Conservation (phyloP, 1,139 yeast species). For the Blastobotrys indianensis region DNA sequence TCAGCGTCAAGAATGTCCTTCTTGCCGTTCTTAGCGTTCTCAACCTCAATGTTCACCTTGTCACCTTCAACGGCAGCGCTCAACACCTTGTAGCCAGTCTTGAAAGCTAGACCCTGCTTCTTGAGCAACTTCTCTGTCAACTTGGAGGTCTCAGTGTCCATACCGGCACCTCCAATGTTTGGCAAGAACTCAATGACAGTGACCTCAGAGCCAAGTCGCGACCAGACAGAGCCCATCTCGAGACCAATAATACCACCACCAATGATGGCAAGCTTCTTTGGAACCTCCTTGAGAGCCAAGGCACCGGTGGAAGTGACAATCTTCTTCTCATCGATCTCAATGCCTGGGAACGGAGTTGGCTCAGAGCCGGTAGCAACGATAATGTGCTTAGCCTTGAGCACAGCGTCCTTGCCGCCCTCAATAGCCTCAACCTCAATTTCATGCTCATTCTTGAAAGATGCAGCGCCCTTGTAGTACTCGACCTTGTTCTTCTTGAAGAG, state of each 20-base stretch:
- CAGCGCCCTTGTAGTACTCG: conserved; percentile 89
- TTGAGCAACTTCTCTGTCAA: conserved; percentile 79
- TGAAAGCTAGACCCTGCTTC: conserved; percentile 94
- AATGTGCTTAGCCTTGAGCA: conserved; percentile 73
- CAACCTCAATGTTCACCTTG: conserved; percentile 77
- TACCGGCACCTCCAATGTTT: conserved; percentile 87
- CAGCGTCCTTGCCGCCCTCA: conserved; percentile 70
- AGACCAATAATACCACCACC: conserved; percentile 99
- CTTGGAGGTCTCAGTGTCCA: conserved; percentile 95
- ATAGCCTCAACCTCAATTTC: conserved; percentile 75
- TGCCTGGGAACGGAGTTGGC: conserved; percentile 98
- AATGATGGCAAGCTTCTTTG: conserved; percentile 85
- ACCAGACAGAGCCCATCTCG: conserved; percentile 98
- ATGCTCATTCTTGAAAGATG: conserved; percentile 79
- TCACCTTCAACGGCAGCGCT: conserved; percentile 87
- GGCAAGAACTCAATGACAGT: conserved; percentile 88
- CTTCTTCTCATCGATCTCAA: conserved; percentile 92
- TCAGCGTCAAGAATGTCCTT: conserved; percentile 79
- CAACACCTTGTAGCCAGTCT: conserved; percentile 85
- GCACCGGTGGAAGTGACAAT: conserved; percentile 96
- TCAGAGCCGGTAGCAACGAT: conserved; percentile 98
- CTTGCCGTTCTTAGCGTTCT: conserved; percentile 82
- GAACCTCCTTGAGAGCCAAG: conserved; percentile 74
- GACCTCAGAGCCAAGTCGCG: conserved; percentile 92
- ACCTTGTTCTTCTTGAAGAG: conserved; percentile 94